phyloP scores from a whole-genome alignment of 2,329 filamentous ascomycete genomes.

The Waltergamsia citrina region DNA sequence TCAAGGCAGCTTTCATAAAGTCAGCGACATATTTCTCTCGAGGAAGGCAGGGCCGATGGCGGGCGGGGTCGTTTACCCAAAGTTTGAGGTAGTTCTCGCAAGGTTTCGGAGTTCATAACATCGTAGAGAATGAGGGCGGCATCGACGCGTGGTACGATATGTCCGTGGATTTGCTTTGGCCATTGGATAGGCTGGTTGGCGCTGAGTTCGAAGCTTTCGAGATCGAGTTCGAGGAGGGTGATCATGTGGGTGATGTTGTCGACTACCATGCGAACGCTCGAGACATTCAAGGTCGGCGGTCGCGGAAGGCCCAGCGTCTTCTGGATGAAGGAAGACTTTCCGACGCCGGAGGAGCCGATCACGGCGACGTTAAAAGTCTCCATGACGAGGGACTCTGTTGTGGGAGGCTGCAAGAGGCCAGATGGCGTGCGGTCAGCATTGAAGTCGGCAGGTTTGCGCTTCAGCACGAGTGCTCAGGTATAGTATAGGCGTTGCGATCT shows the following conservation, averaged over 20 bases:
- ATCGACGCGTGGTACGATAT: conserved; percentile 66
- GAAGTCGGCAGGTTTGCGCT: no score
- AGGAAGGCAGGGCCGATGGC: background rate
- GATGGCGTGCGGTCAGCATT: background rate
- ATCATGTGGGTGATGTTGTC: conserved; percentile 50
- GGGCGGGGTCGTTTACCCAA: conserved; percentile 65
- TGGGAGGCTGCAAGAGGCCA: background rate
- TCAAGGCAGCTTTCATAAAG: conserved; percentile 54
- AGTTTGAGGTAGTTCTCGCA: conserved; percentile 64
- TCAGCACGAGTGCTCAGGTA: no score
- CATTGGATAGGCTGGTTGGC: conserved; percentile 50
- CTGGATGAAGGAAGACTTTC: conserved; percentile 61
- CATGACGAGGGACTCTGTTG: conserved; percentile 28
- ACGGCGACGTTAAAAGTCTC: conserved; percentile 56
- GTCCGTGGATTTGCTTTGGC: conserved; percentile 60
- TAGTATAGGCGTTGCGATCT: no score
- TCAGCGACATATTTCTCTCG: conserved; percentile 4
- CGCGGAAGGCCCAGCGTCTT: conserved; percentile 46
- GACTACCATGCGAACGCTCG: conserved; percentile 46
- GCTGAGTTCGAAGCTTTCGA: conserved; percentile 54
- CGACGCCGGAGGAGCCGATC: conserved; percentile 56
- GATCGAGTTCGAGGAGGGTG: conserved; percentile 55
- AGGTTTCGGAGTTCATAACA: conserved; percentile 67
- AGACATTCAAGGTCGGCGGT: conserved; percentile 42
- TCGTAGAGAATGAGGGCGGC: conserved; percentile 83